A percentile compares a stretch with the other conserved stretches of the same genome.
Evolutionary conservation across 148 eudicot genomes (phyloP).

Genomic region (Gaultheria prostrata): DNA sequence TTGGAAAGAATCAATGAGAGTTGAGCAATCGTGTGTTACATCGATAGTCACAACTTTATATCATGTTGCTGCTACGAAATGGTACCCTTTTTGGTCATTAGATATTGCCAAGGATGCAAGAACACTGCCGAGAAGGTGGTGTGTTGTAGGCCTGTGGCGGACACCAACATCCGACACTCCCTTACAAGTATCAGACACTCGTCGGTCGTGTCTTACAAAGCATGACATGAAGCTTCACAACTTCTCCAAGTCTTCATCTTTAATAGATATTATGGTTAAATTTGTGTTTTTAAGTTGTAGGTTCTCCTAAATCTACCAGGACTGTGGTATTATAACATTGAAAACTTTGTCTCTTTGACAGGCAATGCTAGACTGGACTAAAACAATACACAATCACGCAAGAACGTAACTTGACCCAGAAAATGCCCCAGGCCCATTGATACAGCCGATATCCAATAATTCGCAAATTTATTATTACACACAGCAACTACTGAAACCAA

Average conservation of each 20-base stretch:
- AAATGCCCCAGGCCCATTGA: not conserved
- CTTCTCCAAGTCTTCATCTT: not conserved
- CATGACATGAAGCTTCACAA: not conserved
- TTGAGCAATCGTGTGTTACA: not conserved
- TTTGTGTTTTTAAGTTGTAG: not conserved
- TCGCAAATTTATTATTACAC: not conserved
- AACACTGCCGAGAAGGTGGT: not conserved
- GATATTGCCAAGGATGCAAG: not conserved
- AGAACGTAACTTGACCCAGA: not conserved
- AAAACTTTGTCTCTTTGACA: not conserved
- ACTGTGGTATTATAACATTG: not conserved
- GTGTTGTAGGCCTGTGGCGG: not conserved
- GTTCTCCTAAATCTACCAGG: not conserved
- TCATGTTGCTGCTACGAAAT: not conserved
- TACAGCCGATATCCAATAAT: conserved; percentile 4
- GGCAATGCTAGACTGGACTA: not conserved
- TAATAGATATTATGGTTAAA: not conserved
- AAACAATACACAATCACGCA: not conserved
- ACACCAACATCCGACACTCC: not conserved
- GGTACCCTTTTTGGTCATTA: not conserved
- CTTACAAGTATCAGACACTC: not conserved
- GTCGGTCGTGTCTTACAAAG: not conserved
- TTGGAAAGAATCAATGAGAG: not conserved
- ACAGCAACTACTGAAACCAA: not conserved
- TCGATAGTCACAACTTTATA: not conserved